Conservation (phyloP, 2,329 filamentous ascomycete species). For the Aspergillus bombycis region DNA sequence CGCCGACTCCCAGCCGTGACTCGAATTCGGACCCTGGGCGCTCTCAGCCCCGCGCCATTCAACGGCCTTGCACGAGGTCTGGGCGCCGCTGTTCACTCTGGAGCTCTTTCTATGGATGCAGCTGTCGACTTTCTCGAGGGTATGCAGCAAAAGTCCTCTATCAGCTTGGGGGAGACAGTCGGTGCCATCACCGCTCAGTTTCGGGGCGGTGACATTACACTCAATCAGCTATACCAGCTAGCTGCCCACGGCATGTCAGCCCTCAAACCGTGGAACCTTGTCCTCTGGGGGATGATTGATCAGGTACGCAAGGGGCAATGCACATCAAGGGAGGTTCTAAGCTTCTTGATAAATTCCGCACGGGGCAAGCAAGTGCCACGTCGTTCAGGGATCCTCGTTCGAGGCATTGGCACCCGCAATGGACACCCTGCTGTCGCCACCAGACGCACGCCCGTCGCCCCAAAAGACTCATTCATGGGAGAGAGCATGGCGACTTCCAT, state of each 20-base stretch:
- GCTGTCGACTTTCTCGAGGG: background rate
- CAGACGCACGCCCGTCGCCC: background rate
- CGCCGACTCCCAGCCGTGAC: background rate
- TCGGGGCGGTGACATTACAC: background rate
- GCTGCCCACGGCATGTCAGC: background rate
- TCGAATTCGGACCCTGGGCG: background rate
- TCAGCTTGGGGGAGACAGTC: background rate
- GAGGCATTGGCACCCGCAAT: background rate
- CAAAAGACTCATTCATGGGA: background rate
- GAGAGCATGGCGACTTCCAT: conserved; percentile 16
- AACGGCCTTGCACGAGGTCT: background rate
- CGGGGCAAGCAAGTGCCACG: background rate
- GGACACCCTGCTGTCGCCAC: background rate
- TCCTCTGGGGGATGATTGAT: background rate
- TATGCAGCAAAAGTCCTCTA: background rate
- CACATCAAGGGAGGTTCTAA: background rate
- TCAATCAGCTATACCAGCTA: background rate
- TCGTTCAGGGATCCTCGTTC: background rate
- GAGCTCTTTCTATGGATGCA: background rate
- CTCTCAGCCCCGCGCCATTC: background rate
- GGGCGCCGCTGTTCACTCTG: background rate
- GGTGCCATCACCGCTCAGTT: background rate
- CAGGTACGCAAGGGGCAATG: background rate
- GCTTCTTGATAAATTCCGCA: background rate
- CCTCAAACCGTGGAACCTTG: background rate